These are phyloP conservation scores for Pyronema omphalodes DNA, from an alignment of 495 filamentous ascomycete genomes.

Conservation along the genomic window DNA sequence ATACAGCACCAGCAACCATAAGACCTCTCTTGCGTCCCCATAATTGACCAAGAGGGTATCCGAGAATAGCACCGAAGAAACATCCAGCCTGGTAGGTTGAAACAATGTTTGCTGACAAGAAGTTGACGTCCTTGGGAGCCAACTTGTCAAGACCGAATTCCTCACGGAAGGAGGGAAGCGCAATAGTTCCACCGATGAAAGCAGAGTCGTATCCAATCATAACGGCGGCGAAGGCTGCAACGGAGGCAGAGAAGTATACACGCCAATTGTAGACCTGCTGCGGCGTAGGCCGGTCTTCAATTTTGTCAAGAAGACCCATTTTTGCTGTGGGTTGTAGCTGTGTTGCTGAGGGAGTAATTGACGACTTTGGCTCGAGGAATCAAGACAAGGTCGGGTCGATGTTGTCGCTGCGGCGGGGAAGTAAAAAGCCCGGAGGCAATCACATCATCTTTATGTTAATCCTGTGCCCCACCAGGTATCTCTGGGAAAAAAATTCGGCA, in stretches of 20 bases:
- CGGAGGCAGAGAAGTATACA: slow-evolving; percentile 41
- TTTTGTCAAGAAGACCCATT: slow-evolving; percentile 2
- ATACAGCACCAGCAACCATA: slow-evolving; percentile 34
- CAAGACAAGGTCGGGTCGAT: neutral
- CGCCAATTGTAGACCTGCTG: slow-evolving; percentile 58
- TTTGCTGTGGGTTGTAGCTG: neutral
- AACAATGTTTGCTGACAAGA: slow-evolving; percentile 48
- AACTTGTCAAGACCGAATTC: slow-evolving; percentile 39
- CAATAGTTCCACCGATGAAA: slow-evolving; percentile 51
- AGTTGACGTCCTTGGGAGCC: slow-evolving; percentile 25
- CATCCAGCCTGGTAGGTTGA: slow-evolving; percentile 50
- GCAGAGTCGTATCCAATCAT: slow-evolving; percentile 58
- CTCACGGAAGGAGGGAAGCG: slow-evolving; percentile 37
- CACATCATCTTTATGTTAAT: neutral
- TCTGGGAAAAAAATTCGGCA: neutral
- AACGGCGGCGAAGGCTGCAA: slow-evolving; percentile 50
- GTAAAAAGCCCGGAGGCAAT: neutral
- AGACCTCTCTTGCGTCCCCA: slow-evolving; percentile 40
- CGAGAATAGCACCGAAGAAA: slow-evolving; percentile 47
- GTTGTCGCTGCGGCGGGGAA: neutral
- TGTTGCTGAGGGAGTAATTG: neutral
- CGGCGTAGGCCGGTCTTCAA: slow-evolving; percentile 26
- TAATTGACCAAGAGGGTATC: slow-evolving; percentile 39
- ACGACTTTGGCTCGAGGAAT: neutral
- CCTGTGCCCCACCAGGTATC: neutral